A percentile compares a stretch with the other conserved stretches of the same genome.
phyloP scores from a whole-genome alignment of 495 filamentous ascomycete species.

The Apodospora peruviana region DNA sequence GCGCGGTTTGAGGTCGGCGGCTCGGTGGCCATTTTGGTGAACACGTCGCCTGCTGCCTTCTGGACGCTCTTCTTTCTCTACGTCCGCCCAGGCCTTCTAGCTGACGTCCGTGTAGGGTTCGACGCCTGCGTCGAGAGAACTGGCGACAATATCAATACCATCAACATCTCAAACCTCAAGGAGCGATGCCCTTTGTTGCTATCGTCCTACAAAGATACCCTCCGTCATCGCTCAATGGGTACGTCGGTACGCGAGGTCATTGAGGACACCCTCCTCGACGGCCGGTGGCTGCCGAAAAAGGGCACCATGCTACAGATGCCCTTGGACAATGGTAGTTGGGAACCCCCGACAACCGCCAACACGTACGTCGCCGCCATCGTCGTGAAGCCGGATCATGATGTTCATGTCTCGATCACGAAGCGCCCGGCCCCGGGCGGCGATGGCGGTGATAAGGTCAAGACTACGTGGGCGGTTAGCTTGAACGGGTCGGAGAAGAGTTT shows the following conservation, averaged over 20 bases:
- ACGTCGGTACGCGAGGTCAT: constrained; percentile 23
- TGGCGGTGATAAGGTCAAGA: constrained; percentile 15
- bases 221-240: constrained; percentile 11
- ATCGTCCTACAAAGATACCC: constrained; percentile 34
- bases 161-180: constrained; percentile 33
- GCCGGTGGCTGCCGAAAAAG: constrained; percentile 28
- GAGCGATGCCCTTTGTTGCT: constrained; percentile 31
- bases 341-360: constrained; percentile 17
- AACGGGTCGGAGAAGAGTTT: constrained; percentile 22
- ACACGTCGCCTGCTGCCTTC: constrained; percentile 41
- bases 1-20: constrained; percentile 35
- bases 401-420: constrained; percentile 23
- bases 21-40: constrained; percentile 37
- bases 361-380: constrained; percentile 18
- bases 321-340: constrained; percentile 8
- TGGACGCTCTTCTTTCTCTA: constrained; percentile 40
- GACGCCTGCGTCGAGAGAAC: constrained; percentile 13
- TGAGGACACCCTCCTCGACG: constrained; percentile 24
- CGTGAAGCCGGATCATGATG: constrained; percentile 24
- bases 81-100: constrained; percentile 31
- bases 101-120: constrained; percentile 2
- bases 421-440: constrained; percentile 16
- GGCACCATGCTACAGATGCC: constrained; percentile 27
- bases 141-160: constrained; percentile 12
- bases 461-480: constrained; percentile 16